Evolutionary conservation across 345 rosid genomes (phyloP), one percentile per base, ranked within the genome.

Genomic region (Melaleuca quinquenervia): DNA sequence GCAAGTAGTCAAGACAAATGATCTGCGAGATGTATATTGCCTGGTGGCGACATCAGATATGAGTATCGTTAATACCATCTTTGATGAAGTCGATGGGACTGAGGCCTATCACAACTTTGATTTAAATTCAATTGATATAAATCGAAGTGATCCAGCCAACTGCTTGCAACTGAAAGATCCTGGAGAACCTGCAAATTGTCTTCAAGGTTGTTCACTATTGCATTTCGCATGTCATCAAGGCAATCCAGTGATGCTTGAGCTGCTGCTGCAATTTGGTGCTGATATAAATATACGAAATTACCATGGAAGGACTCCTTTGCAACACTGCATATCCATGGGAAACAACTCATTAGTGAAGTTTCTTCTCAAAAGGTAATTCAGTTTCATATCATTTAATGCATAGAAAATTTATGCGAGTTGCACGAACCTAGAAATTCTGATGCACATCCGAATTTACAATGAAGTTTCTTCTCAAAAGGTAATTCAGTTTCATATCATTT

Each of bases 221-320:
- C 99, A 96, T 87, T 90, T 96, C 87, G 98, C 98, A 11, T 96
- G 98, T 85, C 95, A 90, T 64, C 88, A 85, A 74, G 90, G 93
- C 83, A 90, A 91, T 87, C 85, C 86, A 15, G 93, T 92, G 88
- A 91, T 94, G 95, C 87, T 94, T 84, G 99, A 96, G 90, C 91
- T 95, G 89, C 70, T 96, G 92, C 87, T 95, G 86, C 99, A 94
- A 87, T 95, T 93, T 85, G 98, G 98, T 85, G 98, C 96, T 41
- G 90, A 93, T 85, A 89, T 92, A 84, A 94, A 95, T 88, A 85
- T 88, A 88, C 90, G 88, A 7, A 98, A 96, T 88, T 94, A 88
- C 88, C 96, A 94, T 29, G 94, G 96, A 87, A 92, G 96, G 87
- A 94, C 98, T 85, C 98, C 99, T 83, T 90, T 95, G 92, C 99